These are phyloP conservation scores for Lentinula sp. DNA, from an alignment of 768 basidiomycete species.

Conservation along the genomic window DNA sequence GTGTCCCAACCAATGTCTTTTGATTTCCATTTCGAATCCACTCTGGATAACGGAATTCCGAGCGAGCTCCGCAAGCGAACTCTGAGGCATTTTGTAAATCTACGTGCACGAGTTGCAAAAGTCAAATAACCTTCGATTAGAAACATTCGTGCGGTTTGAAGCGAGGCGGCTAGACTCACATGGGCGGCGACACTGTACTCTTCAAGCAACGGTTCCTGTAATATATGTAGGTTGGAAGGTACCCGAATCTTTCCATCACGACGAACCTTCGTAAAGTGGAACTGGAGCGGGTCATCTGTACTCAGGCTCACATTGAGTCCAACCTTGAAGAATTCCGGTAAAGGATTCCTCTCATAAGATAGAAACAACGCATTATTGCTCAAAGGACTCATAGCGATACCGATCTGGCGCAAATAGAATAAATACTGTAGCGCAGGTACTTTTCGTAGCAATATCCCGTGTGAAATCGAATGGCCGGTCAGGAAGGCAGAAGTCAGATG, in stretches of 20 bases:
- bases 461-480: slow-evolving; percentile 95
- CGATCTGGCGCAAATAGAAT: slow-evolving; percentile 97
- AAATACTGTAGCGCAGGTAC: slow-evolving; percentile 96
- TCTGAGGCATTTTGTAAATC: slow-evolving; percentile 96
- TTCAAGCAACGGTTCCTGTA: slow-evolving; percentile 86
- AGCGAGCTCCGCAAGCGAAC: slow-evolving; percentile 93
- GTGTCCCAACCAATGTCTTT: slow-evolving; percentile 91
- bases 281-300: slow-evolving; percentile 93
- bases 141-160: neutral
- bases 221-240: neutral
- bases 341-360: slow-evolving; percentile 93
- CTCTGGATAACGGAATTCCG: slow-evolving; percentile 95
- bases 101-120: slow-evolving; percentile 19
- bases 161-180: slow-evolving; percentile 34
- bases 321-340: slow-evolving; percentile 94
- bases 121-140: no score
- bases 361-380: slow-evolving; percentile 98
- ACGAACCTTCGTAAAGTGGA: slow-evolving; percentile 92
- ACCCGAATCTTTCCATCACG: neutral
- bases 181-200: slow-evolving; percentile 99
- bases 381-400: slow-evolving; percentile 96
- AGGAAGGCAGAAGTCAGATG: slow-evolving; percentile 96
- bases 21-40: slow-evolving; percentile 98
- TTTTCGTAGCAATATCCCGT: slow-evolving; percentile 97
- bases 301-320: slow-evolving; percentile 95